Evolutionary conservation across 768 basidiomycete species (phyloP).

Genomic region (Lanmaoa pseudosensibilis): DNA sequence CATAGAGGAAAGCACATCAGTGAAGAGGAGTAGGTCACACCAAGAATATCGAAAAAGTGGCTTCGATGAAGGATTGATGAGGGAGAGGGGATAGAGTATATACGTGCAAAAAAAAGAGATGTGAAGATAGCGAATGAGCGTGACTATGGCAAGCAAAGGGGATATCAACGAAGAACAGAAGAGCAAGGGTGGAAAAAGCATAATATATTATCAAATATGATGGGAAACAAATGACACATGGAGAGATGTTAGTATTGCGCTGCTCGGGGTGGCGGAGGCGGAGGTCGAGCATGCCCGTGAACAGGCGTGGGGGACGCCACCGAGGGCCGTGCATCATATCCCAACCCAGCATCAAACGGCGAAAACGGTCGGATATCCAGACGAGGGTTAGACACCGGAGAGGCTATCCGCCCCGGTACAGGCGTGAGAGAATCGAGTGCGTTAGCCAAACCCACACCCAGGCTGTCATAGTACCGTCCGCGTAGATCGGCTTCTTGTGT

Average conservation of each 20-base stretch:
- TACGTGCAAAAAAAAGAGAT: neutral
- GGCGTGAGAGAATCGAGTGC: slow-evolving; percentile 36
- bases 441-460: slow-evolving; percentile 27
- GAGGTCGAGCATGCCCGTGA: slow-evolving; percentile 1
- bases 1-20: neutral
- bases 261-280: slow-evolving; percentile 13
- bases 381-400: slow-evolving; percentile 8
- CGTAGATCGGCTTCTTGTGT: slow-evolving; percentile 74
- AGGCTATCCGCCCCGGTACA: slow-evolving; percentile 14
- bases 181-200: neutral
- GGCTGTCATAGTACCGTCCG: slow-evolving; percentile 38
- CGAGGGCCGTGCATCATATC: slow-evolving; percentile 10
- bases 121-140: neutral
- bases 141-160: neutral
- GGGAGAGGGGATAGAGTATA: neutral
- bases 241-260: slow-evolving; percentile 12
- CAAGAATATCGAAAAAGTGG: neutral
- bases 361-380: slow-evolving; percentile 49
- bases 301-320: slow-evolving; percentile 8
- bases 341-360: slow-evolving; percentile 42
- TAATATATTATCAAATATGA: slow-evolving; percentile 24
- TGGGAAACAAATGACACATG: neutral
- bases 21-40: neutral
- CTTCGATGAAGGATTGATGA: neutral
- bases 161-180: slow-evolving; percentile 6